Conservation (phyloP, 371 early-diverging fungal species). For the Nematocida sp. region DNA sequence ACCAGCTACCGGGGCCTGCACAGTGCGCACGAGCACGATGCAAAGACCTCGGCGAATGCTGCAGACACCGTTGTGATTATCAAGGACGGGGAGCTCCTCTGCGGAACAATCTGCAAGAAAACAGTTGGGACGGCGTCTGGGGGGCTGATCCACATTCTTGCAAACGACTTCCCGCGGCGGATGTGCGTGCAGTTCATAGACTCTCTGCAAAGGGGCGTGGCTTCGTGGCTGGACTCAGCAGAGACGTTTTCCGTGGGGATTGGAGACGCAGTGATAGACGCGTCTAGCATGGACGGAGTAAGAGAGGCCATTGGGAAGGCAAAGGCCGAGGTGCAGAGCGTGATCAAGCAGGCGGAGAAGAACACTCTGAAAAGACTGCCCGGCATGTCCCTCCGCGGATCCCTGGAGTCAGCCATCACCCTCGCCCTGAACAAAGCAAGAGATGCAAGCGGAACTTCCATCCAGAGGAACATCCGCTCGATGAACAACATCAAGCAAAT, state of each 20-base stretch:
- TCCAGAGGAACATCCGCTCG: conserved; percentile 76
- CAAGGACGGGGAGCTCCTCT: conserved; percentile 80
- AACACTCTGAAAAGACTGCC: conserved; percentile 79
- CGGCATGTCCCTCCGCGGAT: conserved; percentile 90
- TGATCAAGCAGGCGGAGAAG: conserved; percentile 76
- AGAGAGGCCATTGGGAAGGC: conserved; percentile 75
- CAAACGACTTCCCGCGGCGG: conserved; percentile 84
- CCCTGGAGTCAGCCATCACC: conserved; percentile 86
- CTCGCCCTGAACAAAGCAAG: conserved; percentile 82
- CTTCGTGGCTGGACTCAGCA: conserved; percentile 81
- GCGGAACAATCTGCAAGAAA: conserved; percentile 91
- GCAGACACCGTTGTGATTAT: conserved; percentile 70
- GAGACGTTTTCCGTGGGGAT: conserved; percentile 90
- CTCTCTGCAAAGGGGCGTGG: conserved; percentile 83
- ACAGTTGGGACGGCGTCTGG: conserved; percentile 84
- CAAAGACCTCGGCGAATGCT: conserved; percentile 65
- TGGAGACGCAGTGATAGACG: conserved; percentile 93
- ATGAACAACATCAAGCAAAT: conserved; percentile 94
- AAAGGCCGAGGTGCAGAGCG: conserved; percentile 74
- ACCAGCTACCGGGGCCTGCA: conserved; percentile 68
- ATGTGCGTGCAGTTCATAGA: conserved; percentile 83
- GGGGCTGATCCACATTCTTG: conserved; percentile 86
- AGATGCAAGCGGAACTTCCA: conserved; percentile 84
- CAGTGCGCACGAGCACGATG: conserved; percentile 74
- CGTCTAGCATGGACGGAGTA: conserved; percentile 74